A percentile compares a stretch with the other conserved stretches of the same genome.
Conservation (phyloP, 31 red algal genomes). For the Odonthalia washingtoniensis region DNA sequence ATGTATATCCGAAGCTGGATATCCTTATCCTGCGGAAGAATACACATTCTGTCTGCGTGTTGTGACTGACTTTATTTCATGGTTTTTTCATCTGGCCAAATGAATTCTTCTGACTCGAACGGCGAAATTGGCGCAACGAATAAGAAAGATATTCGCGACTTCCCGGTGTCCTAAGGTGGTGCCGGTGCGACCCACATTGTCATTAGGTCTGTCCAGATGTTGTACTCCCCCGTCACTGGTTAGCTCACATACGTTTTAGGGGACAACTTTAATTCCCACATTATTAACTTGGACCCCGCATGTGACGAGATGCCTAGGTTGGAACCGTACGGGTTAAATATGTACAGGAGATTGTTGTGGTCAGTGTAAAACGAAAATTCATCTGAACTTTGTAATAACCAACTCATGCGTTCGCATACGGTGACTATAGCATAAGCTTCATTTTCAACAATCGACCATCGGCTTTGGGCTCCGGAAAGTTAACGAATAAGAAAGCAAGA, state of each 20-base stretch:
- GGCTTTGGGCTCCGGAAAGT: not conserved
- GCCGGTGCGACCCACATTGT: too few species aligned
- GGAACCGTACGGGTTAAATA: too few species aligned
- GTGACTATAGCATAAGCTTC: constrained; percentile 44
- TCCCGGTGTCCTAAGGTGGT: too few species aligned
- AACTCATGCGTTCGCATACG: constrained; percentile 32
- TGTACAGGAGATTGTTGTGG: constrained; percentile 31
- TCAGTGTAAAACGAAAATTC: constrained; percentile 4
- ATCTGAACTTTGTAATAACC: not conserved
- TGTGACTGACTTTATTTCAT: not conserved
- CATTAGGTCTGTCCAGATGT: constrained; percentile 36
- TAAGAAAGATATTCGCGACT: too few species aligned
- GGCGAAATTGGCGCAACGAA: too few species aligned
- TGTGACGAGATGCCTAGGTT: not conserved
- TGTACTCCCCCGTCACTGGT: constrained; percentile 21
- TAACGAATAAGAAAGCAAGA: constrained; percentile 27
- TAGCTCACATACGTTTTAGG: constrained; percentile 3
- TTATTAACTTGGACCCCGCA: constrained; percentile 32
- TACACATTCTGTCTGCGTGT: not conserved
- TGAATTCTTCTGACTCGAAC: too few species aligned
- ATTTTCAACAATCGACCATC: constrained; percentile 52
- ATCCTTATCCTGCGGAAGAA: not conserved
- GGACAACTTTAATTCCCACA: constrained; percentile 22
- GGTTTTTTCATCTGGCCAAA: too few species aligned
- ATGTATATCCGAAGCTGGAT: constrained; percentile 26